Percentiles rank a stretch among this genome's conserved stretches.
Conservation (phyloP, 2,329 filamentous ascomycete genomes). For the Emmonsiellopsis sp. region DNA sequence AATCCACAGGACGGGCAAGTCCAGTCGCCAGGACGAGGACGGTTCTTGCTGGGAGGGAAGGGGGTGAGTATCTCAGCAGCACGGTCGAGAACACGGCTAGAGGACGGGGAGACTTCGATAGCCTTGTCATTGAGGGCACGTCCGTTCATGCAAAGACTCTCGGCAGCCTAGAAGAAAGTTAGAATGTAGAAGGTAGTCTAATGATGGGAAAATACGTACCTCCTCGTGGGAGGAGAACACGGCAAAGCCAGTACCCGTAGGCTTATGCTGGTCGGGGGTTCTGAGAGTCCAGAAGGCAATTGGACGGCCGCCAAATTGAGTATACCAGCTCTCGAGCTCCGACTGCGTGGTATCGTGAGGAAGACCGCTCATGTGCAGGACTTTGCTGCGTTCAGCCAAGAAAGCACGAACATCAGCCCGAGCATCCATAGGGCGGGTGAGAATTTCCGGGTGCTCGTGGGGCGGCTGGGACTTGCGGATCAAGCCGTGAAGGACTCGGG, state of each 20-base stretch:
- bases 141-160: conserved; percentile 98
- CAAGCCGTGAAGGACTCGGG: conserved; percentile 81
- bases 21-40: conserved; percentile 94
- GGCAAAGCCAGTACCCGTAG: conserved; percentile 95
- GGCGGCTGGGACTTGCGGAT: conserved; percentile 93
- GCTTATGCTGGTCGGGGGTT: conserved; percentile 97
- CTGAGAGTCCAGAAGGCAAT: conserved; percentile 99
- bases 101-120: conserved; percentile 95
- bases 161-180: conserved; percentile 61
- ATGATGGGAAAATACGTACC: conserved; percentile 47
- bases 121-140: conserved; percentile 97
- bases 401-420: conserved; percentile 94
- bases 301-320: conserved; percentile 91
- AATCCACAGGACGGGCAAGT: conserved; percentile 98
- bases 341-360: conserved; percentile 98
- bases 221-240: conserved; percentile 99
- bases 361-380: conserved; percentile 93
- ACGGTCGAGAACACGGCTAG: conserved; percentile 90
- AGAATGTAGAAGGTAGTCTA: conserved; percentile 3
- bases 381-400: conserved; percentile 91
- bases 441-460: conserved; percentile 87
- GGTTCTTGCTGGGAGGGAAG: conserved; percentile 97
- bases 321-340: conserved; percentile 98
- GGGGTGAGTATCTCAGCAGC: conserved; percentile 93
- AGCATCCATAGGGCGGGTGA: conserved; percentile 93